phyloP scores from a whole-genome alignment of 116 monocot species.

The Phalaenopsis hybrid region DNA sequence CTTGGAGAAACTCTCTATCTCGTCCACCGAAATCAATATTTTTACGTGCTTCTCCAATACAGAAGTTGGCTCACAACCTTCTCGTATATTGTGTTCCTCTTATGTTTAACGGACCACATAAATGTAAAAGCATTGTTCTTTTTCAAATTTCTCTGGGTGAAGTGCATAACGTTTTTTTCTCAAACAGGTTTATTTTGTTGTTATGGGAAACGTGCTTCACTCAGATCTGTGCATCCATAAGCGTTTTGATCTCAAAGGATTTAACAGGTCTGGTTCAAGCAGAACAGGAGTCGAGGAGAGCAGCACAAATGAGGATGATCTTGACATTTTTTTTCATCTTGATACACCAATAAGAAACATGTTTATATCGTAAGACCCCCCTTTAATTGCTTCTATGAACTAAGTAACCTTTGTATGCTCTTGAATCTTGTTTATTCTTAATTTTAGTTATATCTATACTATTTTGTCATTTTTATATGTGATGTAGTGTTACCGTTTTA shows the following conservation, averaged over 20 bases:
- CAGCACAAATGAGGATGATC: conserved; percentile 15
- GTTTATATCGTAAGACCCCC: conserved; percentile 16
- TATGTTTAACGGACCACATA: too few relatives aligned
- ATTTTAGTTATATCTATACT: neutral
- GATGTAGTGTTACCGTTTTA: too few relatives aligned
- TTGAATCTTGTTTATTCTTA: neutral
- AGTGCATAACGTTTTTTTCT: neutral
- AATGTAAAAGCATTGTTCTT: neutral
- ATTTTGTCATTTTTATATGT: neutral
- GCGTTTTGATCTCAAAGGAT: conserved; percentile 23
- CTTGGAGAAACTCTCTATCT: too few relatives aligned
- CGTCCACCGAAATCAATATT: too few relatives aligned
- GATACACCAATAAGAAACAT: conserved; percentile 9
- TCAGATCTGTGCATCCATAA: conserved; percentile 32
- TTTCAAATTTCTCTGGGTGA: neutral
- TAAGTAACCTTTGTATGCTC: neutral
- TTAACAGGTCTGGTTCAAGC: conserved; percentile 9
- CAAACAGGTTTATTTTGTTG: conserved; percentile 31
- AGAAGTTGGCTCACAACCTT: too few relatives aligned
- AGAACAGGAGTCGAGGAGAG: conserved; percentile 12
- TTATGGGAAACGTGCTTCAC: conserved; percentile 15
- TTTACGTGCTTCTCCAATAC: too few relatives aligned
- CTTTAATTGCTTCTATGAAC: neutral
- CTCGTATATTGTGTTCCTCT: too few relatives aligned
- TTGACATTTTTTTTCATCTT: conserved; percentile 18